A percentile compares a stretch with the other conserved stretches of the same genome.
phyloP scores from a whole-genome alignment of 805 yeast species.

The Teunomyces panamensis region DNA sequence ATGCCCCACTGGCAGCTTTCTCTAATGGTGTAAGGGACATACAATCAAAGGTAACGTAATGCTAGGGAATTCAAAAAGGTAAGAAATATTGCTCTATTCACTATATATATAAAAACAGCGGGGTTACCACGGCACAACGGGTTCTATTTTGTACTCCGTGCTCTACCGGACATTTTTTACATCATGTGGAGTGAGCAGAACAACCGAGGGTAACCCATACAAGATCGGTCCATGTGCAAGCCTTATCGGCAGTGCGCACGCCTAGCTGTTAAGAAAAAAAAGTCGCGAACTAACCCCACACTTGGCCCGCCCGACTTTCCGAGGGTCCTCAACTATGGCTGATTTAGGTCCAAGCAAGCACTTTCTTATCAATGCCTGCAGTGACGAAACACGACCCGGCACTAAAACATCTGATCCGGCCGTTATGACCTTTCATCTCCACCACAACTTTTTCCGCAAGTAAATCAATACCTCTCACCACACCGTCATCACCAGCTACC shows the following conservation, averaged over 20 bases:
- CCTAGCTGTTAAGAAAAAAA: neutral
- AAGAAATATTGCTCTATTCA: neutral
- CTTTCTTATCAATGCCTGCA: constrained; percentile 43
- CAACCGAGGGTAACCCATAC: neutral
- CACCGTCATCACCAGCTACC: constrained; percentile 70
- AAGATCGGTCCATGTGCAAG: neutral
- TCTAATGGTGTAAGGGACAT: constrained; percentile 68
- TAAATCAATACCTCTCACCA: constrained; percentile 57
- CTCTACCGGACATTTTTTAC: neutral
- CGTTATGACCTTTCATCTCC: constrained; percentile 38
- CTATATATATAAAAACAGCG: neutral
- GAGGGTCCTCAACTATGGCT: neutral
- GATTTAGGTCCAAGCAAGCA: constrained; percentile 2
- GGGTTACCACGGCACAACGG: constrained; percentile 1
- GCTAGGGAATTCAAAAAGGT: neutral
- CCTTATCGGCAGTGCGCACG: neutral
- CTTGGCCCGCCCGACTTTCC: neutral
- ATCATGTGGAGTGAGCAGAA: neutral
- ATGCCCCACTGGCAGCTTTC: constrained; percentile 77
- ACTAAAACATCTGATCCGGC: constrained; percentile 45
- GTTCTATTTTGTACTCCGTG: neutral
- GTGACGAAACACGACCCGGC: constrained; percentile 39
- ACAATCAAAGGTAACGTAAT: constrained; percentile 30
- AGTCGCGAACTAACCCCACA: constrained; percentile 1
- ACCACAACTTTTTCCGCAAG: constrained; percentile 31